These are phyloP conservation scores for Iris macrosiphon DNA, from an alignment of 106 monocot species.

Conservation along the genomic window DNA sequence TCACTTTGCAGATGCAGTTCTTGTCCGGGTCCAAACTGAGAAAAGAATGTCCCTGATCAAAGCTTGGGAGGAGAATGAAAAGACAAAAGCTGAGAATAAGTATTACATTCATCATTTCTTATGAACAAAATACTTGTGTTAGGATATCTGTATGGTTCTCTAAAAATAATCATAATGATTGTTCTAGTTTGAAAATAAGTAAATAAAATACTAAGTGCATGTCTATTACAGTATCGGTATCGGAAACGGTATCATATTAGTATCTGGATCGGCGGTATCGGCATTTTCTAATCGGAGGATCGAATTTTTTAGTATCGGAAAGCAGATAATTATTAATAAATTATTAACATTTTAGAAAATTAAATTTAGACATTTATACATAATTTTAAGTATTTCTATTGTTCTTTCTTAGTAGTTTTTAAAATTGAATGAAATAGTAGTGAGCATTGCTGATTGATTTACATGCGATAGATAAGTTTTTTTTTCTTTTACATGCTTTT, in stretches of 20 bases:
- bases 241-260: not conserved
- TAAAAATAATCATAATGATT: not conserved
- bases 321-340: no score
- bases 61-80: constrained; percentile 69
- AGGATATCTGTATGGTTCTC: not conserved
- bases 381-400: no score
- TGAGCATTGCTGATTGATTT: no score
- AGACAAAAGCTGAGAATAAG: constrained; percentile 65
- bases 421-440: no score
- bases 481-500: no score
- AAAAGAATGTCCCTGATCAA: constrained; percentile 48
- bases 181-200: not conserved
- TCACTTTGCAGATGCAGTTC: constrained; percentile 35
- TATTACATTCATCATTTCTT: constrained; percentile 26
- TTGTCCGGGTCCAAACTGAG: constrained; percentile 46
- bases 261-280: no score
- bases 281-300: no score
- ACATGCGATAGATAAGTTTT: no score
- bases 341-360: no score
- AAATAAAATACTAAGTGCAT: not conserved
- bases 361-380: no score
- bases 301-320: no score
- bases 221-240: not conserved
- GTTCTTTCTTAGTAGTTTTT: no score
- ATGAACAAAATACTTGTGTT: not conserved